Conservation (phyloP, 2,329 filamentous ascomycete species). For the Cytospora chrysosperma region DNA sequence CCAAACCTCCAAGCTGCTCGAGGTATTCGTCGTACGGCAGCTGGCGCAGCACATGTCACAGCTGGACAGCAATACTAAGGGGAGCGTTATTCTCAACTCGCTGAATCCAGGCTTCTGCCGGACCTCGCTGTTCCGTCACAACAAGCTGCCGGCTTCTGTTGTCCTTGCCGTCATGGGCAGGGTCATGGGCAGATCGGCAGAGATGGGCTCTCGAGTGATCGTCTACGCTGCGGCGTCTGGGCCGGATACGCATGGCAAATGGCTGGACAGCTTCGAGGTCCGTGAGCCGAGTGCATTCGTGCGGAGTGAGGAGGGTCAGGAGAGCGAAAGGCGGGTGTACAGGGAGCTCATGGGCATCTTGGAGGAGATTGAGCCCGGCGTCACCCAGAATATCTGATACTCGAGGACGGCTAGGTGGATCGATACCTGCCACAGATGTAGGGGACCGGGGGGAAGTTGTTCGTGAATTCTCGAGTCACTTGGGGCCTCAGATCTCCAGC, state of each 20-base stretch:
- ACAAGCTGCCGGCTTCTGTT: constrained; percentile 13
- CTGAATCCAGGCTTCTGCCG: constrained; percentile 43
- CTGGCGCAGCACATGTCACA: constrained; percentile 35
- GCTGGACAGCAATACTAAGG: constrained; percentile 29
- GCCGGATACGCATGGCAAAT: constrained; percentile 41
- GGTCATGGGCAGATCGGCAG: constrained; percentile 37
- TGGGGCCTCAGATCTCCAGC: neutral
- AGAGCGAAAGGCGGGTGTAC: constrained; percentile 39
- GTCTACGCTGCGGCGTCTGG: constrained; percentile 38
- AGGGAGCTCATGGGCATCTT: constrained; percentile 43
- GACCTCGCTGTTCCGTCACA: constrained; percentile 39
- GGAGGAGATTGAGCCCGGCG: constrained; percentile 42
- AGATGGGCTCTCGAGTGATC: constrained; percentile 41
- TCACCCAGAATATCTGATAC: constrained; percentile 35
- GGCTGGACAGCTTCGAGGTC: constrained; percentile 37
- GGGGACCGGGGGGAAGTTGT: neutral
- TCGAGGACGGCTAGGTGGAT: neutral
- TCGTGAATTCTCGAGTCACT: neutral
- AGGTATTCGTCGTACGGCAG: constrained; percentile 33
- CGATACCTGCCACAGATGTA: neutral
- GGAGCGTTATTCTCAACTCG: constrained; percentile 39
- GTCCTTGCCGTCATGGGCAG: neutral
- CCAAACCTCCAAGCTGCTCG: constrained; percentile 37
- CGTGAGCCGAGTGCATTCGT: constrained; percentile 34
- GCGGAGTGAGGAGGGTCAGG: constrained; percentile 38